These are phyloP conservation scores for Berberis vulgaris DNA, from an alignment of 164 flowering plant species.

Conservation along the genomic window DNA sequence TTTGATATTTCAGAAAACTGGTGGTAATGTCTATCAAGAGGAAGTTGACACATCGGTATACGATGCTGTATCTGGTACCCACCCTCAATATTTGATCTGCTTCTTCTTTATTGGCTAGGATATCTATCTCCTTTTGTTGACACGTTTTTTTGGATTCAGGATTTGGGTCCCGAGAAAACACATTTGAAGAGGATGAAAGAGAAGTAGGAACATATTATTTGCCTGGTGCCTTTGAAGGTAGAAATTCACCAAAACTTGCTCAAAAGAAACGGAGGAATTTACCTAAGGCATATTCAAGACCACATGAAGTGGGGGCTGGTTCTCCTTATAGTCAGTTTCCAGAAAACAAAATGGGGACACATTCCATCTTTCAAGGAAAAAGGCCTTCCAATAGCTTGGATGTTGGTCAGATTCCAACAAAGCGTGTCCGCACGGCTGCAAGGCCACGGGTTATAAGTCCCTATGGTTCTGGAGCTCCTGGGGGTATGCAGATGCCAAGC, in stretches of 20 bases:
- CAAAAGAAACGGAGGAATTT: conserved; percentile 51
- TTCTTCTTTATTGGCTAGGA: too few relatives aligned
- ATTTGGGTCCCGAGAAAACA: conserved; percentile 44
- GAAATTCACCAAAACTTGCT: conserved; percentile 37
- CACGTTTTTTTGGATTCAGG: conserved; percentile 20
- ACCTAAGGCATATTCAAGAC: conserved; percentile 35
- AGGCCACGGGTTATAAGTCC: conserved; percentile 60
- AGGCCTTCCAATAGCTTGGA: conserved; percentile 49
- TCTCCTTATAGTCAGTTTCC: conserved; percentile 29
- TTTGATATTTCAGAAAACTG: conserved; percentile 44
- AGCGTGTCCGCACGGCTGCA: conserved; percentile 83
- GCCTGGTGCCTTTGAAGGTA: conserved; percentile 48
- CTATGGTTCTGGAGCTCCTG: conserved; percentile 34
- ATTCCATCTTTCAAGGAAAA: conserved; percentile 38
- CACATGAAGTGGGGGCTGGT: conserved; percentile 50
- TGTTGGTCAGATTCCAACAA: conserved; percentile 75
- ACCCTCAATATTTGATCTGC: not conserved
- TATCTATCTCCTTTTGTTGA: conserved; percentile 4
- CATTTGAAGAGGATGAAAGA: conserved; percentile 74
- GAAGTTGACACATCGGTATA: conserved; percentile 60
- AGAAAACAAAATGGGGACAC: conserved; percentile 35
- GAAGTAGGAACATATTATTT: conserved; percentile 53
- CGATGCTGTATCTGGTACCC: conserved; percentile 58
- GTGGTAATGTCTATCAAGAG: conserved; percentile 41
- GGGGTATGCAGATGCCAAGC: conserved; percentile 27